Base-by-base conservation (phyloP, 2,329 filamentous ascomycete species). In the Trichophyton equinum region DNA sequence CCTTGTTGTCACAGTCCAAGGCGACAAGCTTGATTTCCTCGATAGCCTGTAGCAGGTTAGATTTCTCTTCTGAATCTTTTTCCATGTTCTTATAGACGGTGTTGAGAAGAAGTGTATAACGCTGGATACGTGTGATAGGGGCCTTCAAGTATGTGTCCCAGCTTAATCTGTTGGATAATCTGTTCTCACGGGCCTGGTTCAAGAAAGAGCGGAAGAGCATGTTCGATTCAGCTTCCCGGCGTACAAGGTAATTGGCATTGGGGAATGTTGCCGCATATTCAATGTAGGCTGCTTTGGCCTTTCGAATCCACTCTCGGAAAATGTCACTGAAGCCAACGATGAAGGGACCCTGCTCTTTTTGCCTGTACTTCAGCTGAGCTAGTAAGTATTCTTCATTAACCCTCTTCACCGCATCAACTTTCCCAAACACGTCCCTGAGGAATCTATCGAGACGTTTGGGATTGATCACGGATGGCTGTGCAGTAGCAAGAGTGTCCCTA, bases 241-340 rank as follows among this genome's bases (percentile, higher is more conserved):
- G 86, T 18, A 99, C 84, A 59, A 91, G 78, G 70, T 89, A 91
- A 42, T 85, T 86, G 0, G 94, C 92, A 62, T 86, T 85, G 0
- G 92, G 92, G 67, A 94, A 97, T 0, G 85, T 85, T 0, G 87
- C 86, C 44, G 92, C 92, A 72, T 97, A 99, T 62, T 95, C 91
- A 63, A 96, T 85, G 71, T 97, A 99, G 9, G 89, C 87, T 1
- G 82, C 78, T 72, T 87, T 90, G 36, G 94, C 94, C 73, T 96
- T 97, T 64, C 94, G 84, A 64, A 97, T 96, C 94, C 94, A 99
- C 75, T 99, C 94, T 62, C 94, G 82, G 78, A 99, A 97, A 57
- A 99, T 89, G 69, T 97, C 94, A 71, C 91, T 96, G 75, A 96
- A 96, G 2, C 94, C 94, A 11, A 83, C 80, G 62, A 99, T 86